A percentile compares a stretch with the other conserved stretches of the same genome.
Evolutionary conservation across 1,284 basidiomycete genomes (phyloP).

Genomic region (Ganoderma leucocontextum): DNA sequence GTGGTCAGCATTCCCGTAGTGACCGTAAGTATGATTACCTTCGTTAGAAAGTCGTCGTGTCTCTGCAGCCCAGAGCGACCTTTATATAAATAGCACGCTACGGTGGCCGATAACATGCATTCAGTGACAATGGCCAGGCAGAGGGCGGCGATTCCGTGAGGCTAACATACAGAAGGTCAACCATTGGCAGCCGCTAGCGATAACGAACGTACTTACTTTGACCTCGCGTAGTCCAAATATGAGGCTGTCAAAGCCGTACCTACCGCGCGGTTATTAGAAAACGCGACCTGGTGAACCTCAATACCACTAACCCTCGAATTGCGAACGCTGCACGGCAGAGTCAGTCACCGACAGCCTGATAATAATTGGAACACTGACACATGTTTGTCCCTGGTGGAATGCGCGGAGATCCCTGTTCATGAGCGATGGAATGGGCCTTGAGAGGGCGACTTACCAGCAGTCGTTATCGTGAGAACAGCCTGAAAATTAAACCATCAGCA

Average conservation of each 20-base stretch:
- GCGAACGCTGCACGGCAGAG: background rate
- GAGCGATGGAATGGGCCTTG: background rate
- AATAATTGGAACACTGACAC: too few species aligned
- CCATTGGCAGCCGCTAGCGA: too few species aligned
- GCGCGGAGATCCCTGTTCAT: background rate
- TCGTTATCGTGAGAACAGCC: background rate
- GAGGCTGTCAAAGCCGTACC: background rate
- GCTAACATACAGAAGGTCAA: background rate
- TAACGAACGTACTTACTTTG: background rate
- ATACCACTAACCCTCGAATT: background rate
- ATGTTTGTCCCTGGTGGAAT: background rate
- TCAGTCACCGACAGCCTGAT: background rate
- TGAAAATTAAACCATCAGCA: background rate
- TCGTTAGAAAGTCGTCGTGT: background rate
- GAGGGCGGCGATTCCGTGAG: background rate
- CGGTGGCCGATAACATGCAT: background rate
- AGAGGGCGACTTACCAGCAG: background rate
- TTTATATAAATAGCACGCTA: background rate
- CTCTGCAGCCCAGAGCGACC: background rate
- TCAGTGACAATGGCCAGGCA: background rate
- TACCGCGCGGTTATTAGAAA: background rate
- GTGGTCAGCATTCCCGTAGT: slow-evolving; percentile 1
- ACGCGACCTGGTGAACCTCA: too few species aligned
- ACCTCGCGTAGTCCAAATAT: background rate
- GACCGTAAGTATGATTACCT: background rate